Evolutionary conservation across 495 filamentous ascomycete genomes (phyloP).

Genomic region (Xylaria curta): DNA sequence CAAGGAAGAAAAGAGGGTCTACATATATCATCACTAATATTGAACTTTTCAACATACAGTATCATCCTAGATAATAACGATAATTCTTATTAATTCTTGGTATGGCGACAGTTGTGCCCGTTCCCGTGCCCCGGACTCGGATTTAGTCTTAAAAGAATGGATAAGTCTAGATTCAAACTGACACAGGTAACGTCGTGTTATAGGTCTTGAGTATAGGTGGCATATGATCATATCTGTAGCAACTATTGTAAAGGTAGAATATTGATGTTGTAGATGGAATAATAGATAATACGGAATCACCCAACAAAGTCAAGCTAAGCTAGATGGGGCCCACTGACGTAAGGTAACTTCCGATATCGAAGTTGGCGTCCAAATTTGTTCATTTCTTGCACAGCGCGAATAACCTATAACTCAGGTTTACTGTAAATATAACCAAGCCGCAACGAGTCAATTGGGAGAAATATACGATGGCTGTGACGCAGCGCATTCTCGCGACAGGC

Average conservation of each 20-base stretch:
- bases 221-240: background rate
- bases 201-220: background rate
- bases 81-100: background rate
- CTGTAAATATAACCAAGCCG: background rate
- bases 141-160: background rate
- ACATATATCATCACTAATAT: background rate
- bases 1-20: background rate
- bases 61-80: background rate
- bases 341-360: slow-evolving; percentile 20
- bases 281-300: background rate
- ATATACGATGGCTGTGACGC: slow-evolving; percentile 8
- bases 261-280: background rate
- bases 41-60: background rate
- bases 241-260: background rate
- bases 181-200: background rate
- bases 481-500: slow-evolving; percentile 19
- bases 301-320: background rate
- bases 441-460: background rate
- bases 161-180: background rate
- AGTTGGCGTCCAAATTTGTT: background rate
- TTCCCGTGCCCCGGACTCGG: background rate
- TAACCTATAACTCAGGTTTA: background rate
- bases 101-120: background rate
- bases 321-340: background rate
- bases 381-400: background rate